Evolutionary conservation across 2,329 filamentous ascomycete species (phyloP), one percentile per base, ranked within the genome.

Genomic region (Penicillium sp.): DNA sequence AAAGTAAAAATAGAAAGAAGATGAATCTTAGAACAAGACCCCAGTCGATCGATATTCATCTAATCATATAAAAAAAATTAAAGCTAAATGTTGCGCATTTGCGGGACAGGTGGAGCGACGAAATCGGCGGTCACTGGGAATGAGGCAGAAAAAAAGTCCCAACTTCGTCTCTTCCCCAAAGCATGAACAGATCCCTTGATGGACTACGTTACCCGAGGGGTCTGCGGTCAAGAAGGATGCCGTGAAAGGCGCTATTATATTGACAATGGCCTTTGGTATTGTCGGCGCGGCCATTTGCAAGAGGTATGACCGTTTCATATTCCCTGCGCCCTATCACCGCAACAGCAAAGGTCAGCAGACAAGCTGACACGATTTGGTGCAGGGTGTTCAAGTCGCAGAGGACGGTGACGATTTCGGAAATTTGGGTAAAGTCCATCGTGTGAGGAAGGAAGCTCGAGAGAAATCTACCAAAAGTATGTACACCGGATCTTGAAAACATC

Each of bases 231-330:
- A 58, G 81, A 84, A 58, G 82, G 83, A 65, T 96, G 91, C 69
- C 87, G 88, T 56, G 88, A 89, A 48, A 82, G 81, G 40, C 83
- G 83, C 58, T 91, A 88, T 76, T 89, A 90, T 67, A 78, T 87
- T 31, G 86, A 92, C 61, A 89, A 89, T 72, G 90, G 91, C 3
- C 83, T 87, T 54, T 85, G 87, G 58, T 95, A 90, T 71, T 96
- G 91, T 73, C 81, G 87, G 59, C 87, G 90, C 62, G 91, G 91
- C 31, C 91, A 95, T 77, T 85, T 87, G 62, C 86, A 92, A 63
- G 86, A 91, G 75, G 89, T 90, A 75, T 57, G 72, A 46, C 42
- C 24, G 4, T 45, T 34, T 46, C 14, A 18, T 32, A 43, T 27
- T 54, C 51, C 39, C 47, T 36, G 44, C 24, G 48, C 43, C 42